Evolutionary conservation across 2,329 filamentous ascomycete species (phyloP).

Genomic region (Pseudogymnoascus sp.): DNA sequence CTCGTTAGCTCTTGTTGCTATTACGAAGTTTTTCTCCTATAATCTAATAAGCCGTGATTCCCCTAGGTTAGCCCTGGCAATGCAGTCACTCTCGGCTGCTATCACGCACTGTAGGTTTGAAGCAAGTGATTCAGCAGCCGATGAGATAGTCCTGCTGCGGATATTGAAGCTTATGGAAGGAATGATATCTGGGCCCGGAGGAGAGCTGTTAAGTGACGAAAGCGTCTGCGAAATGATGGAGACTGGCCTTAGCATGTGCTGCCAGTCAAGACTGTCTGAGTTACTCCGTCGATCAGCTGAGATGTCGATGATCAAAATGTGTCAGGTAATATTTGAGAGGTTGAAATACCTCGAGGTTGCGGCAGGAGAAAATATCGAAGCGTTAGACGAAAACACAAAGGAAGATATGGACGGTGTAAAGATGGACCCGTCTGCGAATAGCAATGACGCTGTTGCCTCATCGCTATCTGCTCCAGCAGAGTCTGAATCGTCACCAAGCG

Average conservation of each 20-base stretch:
- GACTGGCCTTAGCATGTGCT: slow-evolving; percentile 92
- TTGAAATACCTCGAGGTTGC: slow-evolving; percentile 79
- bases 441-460: slow-evolving; percentile 48
- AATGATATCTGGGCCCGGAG: slow-evolving; percentile 90
- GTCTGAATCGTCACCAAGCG: neutral
- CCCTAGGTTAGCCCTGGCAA: slow-evolving; percentile 79
- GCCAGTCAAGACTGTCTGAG: slow-evolving; percentile 83
- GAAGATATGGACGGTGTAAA: slow-evolving; percentile 67
- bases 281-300: slow-evolving; percentile 85
- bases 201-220: slow-evolving; percentile 89
- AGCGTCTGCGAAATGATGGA: slow-evolving; percentile 99
- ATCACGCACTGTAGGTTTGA: slow-evolving; percentile 98
- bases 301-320: slow-evolving; percentile 98
- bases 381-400: slow-evolving; percentile 56
- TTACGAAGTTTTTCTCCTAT: slow-evolving; percentile 95
- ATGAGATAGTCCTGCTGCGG: slow-evolving; percentile 88
- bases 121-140: slow-evolving; percentile 86
- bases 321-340: slow-evolving; percentile 93
- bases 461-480: slow-evolving; percentile 37
- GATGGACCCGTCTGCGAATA: slow-evolving; percentile 71
- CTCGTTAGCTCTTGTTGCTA: slow-evolving; percentile 82
- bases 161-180: slow-evolving; percentile 97
- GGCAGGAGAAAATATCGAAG: slow-evolving; percentile 56
- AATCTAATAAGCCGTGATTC: slow-evolving; percentile 78
- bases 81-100: slow-evolving; percentile 89